phyloP scores from a whole-genome alignment of 805 yeast genomes.

The Pichia exigua region DNA sequence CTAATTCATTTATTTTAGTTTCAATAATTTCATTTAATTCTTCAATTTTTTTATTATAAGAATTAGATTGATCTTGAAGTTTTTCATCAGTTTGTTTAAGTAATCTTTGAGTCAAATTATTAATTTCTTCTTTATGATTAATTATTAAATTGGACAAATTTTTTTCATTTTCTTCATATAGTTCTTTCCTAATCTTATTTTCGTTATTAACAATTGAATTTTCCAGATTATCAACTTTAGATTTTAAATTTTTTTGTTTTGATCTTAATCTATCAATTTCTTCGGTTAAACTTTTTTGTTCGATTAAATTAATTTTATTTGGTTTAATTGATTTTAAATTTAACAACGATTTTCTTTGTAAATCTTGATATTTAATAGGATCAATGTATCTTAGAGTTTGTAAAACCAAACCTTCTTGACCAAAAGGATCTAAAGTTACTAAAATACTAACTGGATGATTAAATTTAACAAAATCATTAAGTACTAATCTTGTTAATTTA shows the following conservation, averaged over 20 bases:
- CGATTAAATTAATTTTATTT: neutral
- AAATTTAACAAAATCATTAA: conserved; percentile 35
- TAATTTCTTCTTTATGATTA: conserved; percentile 27
- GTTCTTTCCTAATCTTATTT: conserved; percentile 21
- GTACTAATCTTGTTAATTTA: conserved; percentile 40
- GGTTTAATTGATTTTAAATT: neutral
- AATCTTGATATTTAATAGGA: conserved; percentile 23
- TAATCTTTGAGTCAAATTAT: conserved; percentile 25
- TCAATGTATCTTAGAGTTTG: conserved; percentile 27
- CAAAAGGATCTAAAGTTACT: conserved; percentile 33
- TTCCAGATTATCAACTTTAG: conserved; percentile 20
- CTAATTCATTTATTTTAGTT: conserved; percentile 6
- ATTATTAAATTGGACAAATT: conserved; percentile 31
- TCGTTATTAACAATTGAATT: conserved; percentile 23
- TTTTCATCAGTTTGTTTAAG: conserved; percentile 24
- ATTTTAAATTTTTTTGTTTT: conserved; percentile 16
- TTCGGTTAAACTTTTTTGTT: conserved; percentile 17
- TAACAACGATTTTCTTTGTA: conserved; percentile 17
- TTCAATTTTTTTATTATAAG: conserved; percentile 26
- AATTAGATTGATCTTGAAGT: conserved; percentile 25
- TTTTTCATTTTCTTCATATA: conserved; percentile 28
- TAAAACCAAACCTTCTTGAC: conserved; percentile 28
- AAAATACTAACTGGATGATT: conserved; percentile 28
- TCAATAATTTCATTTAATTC: neutral
- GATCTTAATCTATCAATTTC: conserved; percentile 24